These are phyloP conservation scores for Hevea brasiliensis DNA, from an alignment of 345 rosid genomes.

Conservation along the genomic window DNA sequence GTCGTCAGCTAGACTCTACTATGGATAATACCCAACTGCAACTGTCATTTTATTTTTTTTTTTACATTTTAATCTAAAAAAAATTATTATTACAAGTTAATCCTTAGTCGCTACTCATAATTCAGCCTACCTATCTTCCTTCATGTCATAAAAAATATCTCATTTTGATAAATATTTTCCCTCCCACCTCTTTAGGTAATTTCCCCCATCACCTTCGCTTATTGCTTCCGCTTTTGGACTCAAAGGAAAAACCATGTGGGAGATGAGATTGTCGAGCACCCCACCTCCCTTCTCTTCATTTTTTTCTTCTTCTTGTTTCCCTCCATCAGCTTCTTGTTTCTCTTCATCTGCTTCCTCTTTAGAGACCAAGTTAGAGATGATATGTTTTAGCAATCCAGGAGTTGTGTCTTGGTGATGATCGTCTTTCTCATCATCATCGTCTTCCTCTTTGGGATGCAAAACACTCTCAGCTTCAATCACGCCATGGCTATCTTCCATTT, in stretches of 20 bases:
- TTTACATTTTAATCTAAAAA: no score
- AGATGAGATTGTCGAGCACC: conserved; percentile 31
- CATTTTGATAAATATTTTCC: background rate
- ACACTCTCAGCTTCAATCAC: conserved; percentile 42
- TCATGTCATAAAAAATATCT: no score
- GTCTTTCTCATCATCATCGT: background rate
- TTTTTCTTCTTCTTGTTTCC: conserved; percentile 6
- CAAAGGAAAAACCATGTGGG: conserved; percentile 35
- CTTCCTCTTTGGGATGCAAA: conserved; percentile 23
- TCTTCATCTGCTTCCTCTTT: conserved; percentile 23
- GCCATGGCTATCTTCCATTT: conserved; percentile 29
- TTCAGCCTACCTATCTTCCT: no score
- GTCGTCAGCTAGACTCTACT: no score
- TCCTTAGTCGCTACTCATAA: no score
- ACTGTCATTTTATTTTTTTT: no score
- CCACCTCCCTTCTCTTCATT: conserved; percentile 31
- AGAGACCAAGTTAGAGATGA: no score
- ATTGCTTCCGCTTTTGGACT: conserved; percentile 31
- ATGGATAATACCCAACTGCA: no score
- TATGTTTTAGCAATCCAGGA: no score
- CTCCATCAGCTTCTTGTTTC: background rate
- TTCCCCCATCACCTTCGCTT: conserved; percentile 11
- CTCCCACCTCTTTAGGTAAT: conserved; percentile 11
- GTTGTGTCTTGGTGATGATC: no score
- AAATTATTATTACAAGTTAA: no score